A percentile compares a stretch with the other conserved stretches of the same genome.
phyloP scores from a whole-genome alignment of 345 rosid species.

The Melaleuca quinquenervia region DNA sequence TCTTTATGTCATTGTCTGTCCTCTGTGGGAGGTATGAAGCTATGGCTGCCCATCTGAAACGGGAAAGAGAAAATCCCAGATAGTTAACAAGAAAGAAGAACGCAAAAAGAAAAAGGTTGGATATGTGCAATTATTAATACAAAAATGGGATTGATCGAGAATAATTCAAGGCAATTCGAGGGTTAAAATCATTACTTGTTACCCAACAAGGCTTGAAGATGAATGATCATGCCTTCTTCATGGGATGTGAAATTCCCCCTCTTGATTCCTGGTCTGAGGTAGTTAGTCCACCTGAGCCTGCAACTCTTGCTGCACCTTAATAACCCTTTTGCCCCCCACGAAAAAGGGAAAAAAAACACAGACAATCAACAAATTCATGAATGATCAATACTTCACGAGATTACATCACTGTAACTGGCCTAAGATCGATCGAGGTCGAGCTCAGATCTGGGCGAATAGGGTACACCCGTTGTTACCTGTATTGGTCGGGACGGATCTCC shows the following conservation, averaged over 20 bases:
- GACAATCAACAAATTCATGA: not conserved
- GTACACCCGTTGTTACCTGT: constrained; percentile 34
- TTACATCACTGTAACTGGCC: not conserved
- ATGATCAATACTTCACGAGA: not conserved
- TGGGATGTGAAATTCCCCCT: constrained; percentile 94
- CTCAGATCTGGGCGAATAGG: not conserved
- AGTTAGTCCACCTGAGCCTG: constrained; percentile 99
- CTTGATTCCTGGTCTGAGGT: constrained; percentile 95
- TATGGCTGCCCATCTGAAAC: constrained; percentile 91
- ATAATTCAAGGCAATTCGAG: not conserved
- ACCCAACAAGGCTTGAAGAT: constrained; percentile 97
- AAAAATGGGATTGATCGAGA: not conserved
- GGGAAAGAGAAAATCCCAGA: not conserved
- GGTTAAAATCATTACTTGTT: constrained; percentile 64
- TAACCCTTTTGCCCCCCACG: constrained; percentile 34
- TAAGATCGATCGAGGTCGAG: not conserved
- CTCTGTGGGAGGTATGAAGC: constrained; percentile 91
- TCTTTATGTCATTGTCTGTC: constrained; percentile 85
- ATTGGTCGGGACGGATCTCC: constrained; percentile 95
- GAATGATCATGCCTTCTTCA: constrained; percentile 98
- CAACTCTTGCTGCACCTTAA: constrained; percentile 96
- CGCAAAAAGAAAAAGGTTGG: not conserved
- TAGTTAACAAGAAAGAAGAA: not conserved
- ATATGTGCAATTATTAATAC: not conserved
- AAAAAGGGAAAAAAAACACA: not conserved